Evolutionary conservation across 2,329 filamentous ascomycete species (phyloP), one percentile per base, ranked within the genome.

Genomic region (Pyrenophora tritici-repentis): DNA sequence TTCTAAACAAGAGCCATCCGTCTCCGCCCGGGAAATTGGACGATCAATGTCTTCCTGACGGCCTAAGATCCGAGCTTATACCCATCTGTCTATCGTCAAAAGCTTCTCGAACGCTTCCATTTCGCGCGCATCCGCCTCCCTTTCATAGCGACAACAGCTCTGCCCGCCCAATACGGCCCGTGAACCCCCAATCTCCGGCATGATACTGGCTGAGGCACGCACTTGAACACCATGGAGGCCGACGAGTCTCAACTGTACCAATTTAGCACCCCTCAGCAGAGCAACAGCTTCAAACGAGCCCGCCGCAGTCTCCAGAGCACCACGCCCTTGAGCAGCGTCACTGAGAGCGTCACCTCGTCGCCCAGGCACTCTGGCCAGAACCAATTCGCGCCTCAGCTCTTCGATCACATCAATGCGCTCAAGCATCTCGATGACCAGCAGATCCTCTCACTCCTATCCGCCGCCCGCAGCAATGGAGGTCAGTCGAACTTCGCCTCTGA

Each of bases 351-450:
- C 41, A 68, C 70, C 24, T 68, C 71, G 22, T 73, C 71, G 22
- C 71, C 71, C 17, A 65, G 68, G 43, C 62, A 68, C 22, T 71
- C 70, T 16, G 61, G 63, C 49, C 67, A 73, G 42, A 59, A 60
- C 22, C 62, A 61, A 32, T 63, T 73, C 53, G 70, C 69, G 18
- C 68, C 68, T 20, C 70, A 73, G 31, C 67, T 74, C 45, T 71
- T 73, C 53, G 65, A 71, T 29, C 71, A 73, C 58, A 73, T 74
- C 54, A 71, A 74, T 59, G 72, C 67, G 31, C 54, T 74, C 36
- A 74, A 73, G 49, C 72, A 74, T 57, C 62, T 74, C 52, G 71
- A 74, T 48, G 71, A 74, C 55, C 66, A 73, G 42, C 70, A 72
- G 56, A 73, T 74, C 47, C 59, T 73, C 52, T 49, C 73, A 48